phyloP scores from a whole-genome alignment of 2,329 filamentous ascomycete genomes.

The Cryphonectria naterciae region DNA sequence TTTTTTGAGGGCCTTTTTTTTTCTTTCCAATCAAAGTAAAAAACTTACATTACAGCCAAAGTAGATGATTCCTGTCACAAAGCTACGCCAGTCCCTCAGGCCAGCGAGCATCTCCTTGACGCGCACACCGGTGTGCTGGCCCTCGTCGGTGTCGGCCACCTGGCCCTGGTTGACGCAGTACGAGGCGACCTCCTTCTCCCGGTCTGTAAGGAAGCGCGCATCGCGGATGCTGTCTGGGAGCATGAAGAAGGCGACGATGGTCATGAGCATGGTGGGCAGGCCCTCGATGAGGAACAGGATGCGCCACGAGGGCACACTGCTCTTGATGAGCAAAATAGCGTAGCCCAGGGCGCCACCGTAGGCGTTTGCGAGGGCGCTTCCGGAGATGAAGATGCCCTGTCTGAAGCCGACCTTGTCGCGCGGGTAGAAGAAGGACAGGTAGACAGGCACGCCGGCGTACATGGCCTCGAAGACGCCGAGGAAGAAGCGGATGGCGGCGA shows the following conservation, averaged over 20 bases:
- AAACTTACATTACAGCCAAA: constrained; percentile 36
- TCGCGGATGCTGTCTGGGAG: constrained; percentile 43
- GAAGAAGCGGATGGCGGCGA: constrained; percentile 47
- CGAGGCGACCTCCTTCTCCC: constrained; percentile 39
- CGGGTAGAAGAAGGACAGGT: constrained; percentile 62
- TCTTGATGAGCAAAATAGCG: constrained; percentile 39
- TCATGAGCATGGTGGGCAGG: constrained; percentile 46
- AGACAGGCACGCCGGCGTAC: constrained; percentile 43
- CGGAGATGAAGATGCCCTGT: constrained; percentile 57
- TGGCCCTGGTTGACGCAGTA: constrained; percentile 32
- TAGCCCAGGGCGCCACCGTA: constrained; percentile 46
- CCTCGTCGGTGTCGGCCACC: constrained; percentile 30
- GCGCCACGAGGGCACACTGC: constrained; percentile 39
- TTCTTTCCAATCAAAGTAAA: background rate
- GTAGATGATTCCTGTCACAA: constrained; percentile 42
- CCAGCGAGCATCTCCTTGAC: constrained; percentile 30
- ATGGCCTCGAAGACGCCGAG: constrained; percentile 47
- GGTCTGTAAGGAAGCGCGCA: constrained; percentile 37
- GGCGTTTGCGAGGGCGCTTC: constrained; percentile 43
- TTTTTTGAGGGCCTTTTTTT: too few relatives aligned
- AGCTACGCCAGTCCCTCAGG: constrained; percentile 33
- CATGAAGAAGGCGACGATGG: constrained; percentile 45
- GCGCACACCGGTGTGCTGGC: constrained; percentile 30
- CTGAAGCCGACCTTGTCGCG: constrained; percentile 59
- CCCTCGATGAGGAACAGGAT: constrained; percentile 54